phyloP scores from a whole-genome alignment of 2,329 filamentous ascomycete species.

The Ustulina deusta region DNA sequence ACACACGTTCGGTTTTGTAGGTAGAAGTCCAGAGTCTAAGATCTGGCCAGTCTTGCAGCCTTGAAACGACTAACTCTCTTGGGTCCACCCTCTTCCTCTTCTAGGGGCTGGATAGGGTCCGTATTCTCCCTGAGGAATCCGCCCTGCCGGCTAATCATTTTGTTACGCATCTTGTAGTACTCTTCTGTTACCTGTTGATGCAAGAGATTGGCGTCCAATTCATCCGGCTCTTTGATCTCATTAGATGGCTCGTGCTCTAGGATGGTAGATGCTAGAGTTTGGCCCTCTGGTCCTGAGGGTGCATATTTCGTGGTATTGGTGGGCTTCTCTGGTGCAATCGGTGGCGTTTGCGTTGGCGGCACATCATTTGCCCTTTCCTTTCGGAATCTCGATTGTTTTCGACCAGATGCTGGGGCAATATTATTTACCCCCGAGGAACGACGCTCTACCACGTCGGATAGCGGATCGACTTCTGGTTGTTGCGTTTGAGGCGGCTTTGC shows the following conservation, averaged over 20 bases:
- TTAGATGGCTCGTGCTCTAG: slow-evolving; percentile 64
- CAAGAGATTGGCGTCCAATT: slow-evolving; percentile 78
- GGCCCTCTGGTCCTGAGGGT: slow-evolving; percentile 63
- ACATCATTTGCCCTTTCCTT: slow-evolving; percentile 51
- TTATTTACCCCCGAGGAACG: slow-evolving; percentile 33
- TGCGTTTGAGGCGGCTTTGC: slow-evolving; percentile 34
- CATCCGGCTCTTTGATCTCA: slow-evolving; percentile 63
- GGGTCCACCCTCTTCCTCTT: slow-evolving; percentile 72
- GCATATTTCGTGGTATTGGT: slow-evolving; percentile 56
- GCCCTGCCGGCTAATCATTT: slow-evolving; percentile 83
- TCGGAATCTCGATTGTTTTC: slow-evolving; percentile 66
- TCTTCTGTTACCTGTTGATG: slow-evolving; percentile 83
- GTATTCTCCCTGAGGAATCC: slow-evolving; percentile 82
- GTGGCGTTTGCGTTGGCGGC: slow-evolving; percentile 33
- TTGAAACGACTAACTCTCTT: slow-evolving; percentile 79
- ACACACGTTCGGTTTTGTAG: slow-evolving; percentile 27
- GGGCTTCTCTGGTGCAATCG: slow-evolving; percentile 56
- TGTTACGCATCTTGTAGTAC: slow-evolving; percentile 85
- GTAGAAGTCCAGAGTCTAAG: slow-evolving; percentile 52
- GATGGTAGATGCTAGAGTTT: slow-evolving; percentile 70
- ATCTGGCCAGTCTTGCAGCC: slow-evolving; percentile 72
- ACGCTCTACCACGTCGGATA: slow-evolving; percentile 67
- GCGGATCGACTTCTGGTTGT: slow-evolving; percentile 57
- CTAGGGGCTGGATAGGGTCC: slow-evolving; percentile 73
- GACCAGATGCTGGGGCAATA: slow-evolving; percentile 41